Percentiles rank a stretch among this genome's conserved stretches.
Conservation (phyloP, 495 filamentous ascomycete genomes). For the Filosporella fistucella region DNA sequence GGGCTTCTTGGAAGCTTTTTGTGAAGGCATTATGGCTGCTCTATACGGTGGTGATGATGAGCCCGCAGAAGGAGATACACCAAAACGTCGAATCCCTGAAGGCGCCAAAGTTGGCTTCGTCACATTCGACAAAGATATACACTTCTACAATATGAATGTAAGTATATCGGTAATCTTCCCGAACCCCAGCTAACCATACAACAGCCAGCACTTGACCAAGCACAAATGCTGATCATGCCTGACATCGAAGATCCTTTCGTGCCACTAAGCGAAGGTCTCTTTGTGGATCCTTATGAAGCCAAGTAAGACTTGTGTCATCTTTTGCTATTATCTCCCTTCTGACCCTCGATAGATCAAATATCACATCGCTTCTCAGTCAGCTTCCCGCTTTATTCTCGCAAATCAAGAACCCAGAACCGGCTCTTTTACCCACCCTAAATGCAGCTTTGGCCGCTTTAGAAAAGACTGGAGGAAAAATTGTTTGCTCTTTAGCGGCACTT, state of each 20-base stretch:
- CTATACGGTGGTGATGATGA: slow-evolving; percentile 65
- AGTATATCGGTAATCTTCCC: slow-evolving; percentile 25
- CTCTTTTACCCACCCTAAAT: slow-evolving; percentile 76
- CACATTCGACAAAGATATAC: slow-evolving; percentile 91
- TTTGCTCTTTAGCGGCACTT: slow-evolving; percentile 78
- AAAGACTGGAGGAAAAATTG: slow-evolving; percentile 84
- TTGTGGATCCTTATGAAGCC: slow-evolving; percentile 93
- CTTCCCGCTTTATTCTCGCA: slow-evolving; percentile 81
- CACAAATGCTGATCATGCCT: slow-evolving; percentile 98
- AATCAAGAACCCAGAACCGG: slow-evolving; percentile 84
- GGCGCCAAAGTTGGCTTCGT: slow-evolving; percentile 91
- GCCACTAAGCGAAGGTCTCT: slow-evolving; percentile 84
- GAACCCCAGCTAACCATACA: not conserved
- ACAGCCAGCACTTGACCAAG: slow-evolving; percentile 72
- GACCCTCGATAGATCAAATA: slow-evolving; percentile 60
- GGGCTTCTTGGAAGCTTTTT: slow-evolving; percentile 87
- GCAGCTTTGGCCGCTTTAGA: slow-evolving; percentile 77
- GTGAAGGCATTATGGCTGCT: slow-evolving; percentile 79
- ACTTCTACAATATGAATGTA: slow-evolving; percentile 93
- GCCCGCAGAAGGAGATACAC: slow-evolving; percentile 31
- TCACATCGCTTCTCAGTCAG: slow-evolving; percentile 74
- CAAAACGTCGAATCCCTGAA: slow-evolving; percentile 60
- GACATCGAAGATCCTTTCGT: slow-evolving; percentile 97
- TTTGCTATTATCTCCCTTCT: not conserved
- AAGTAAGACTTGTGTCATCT: slow-evolving; percentile 44